Percentiles rank a stretch among this genome's conserved stretches.
Conservation (phyloP, 495 filamentous ascomycete genomes). For the Penicillium chermesinum region DNA sequence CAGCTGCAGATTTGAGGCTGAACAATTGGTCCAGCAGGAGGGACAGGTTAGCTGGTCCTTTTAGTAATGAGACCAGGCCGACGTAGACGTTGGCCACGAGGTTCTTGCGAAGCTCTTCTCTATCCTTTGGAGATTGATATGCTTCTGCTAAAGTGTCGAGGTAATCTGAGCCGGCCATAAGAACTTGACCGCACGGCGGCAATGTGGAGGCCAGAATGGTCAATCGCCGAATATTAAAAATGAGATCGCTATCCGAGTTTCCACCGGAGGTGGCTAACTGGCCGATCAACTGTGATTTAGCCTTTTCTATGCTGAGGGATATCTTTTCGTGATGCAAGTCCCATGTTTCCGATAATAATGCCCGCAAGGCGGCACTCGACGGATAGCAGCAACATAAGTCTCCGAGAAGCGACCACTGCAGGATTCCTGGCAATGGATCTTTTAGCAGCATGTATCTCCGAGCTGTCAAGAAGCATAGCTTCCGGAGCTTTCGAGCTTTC, state of each 20-base stretch:
- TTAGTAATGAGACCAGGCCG: slow-evolving; percentile 61
- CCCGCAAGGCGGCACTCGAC: slow-evolving; percentile 33
- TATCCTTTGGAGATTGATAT: slow-evolving; percentile 50
- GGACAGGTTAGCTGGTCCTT: slow-evolving; percentile 61
- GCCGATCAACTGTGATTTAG: slow-evolving; percentile 42
- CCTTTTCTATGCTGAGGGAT: slow-evolving; percentile 38
- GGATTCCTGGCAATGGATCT: slow-evolving; percentile 20
- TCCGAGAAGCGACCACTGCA: slow-evolving; percentile 37
- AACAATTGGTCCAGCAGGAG: slow-evolving; percentile 77
- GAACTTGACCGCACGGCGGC: slow-evolving; percentile 45
- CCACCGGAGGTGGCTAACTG: slow-evolving; percentile 46
- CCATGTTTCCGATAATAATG: slow-evolving; percentile 41
- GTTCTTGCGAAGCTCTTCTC: slow-evolving; percentile 52
- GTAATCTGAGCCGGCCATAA: slow-evolving; percentile 81
- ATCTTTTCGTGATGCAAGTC: slow-evolving; percentile 32
- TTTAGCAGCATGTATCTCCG: slow-evolving; percentile 33
- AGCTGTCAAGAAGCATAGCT: slow-evolving; percentile 58
- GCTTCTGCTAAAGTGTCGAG: slow-evolving; percentile 65
- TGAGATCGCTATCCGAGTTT: slow-evolving; percentile 23
- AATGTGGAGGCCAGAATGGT: slow-evolving; percentile 37
- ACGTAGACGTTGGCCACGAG: slow-evolving; percentile 69
- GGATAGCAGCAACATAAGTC: slow-evolving; percentile 39
- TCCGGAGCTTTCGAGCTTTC: slow-evolving; percentile 52
- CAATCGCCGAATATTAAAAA: slow-evolving; percentile 34
- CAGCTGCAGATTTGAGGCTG: slow-evolving; percentile 63